Evolutionary conservation across 129 eudicot species (phyloP), one percentile per base, ranked within the genome.

Genomic region (Escallonia herrerae): DNA sequence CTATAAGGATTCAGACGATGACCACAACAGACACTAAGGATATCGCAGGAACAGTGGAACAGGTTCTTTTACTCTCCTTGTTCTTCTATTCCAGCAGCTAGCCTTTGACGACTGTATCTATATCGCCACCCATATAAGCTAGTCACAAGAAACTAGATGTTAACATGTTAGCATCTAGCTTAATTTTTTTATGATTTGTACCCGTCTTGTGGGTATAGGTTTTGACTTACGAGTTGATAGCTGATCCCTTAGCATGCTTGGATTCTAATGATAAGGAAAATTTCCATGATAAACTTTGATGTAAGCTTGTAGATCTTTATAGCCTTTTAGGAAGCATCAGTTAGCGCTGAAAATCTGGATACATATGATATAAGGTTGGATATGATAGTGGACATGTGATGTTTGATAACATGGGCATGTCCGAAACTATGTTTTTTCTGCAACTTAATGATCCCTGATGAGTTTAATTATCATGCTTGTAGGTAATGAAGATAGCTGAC

Each of bases 401-500:
- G 41, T 56, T 56, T 56, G 41, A 56, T 7, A 56, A 2, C 60
- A 15, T 6, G 5, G 15, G 65, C 5, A 42, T 42, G 38, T n/a
- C 53, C 59, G 5, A 58, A 40, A 51, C 40, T 50, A 48, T 72
- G 49, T 58, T 45, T 43, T 58, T 46, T 46, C 44, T 72, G 2
- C 43, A 44, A 54, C 12, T 43, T 6, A n/a, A 71, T 81, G 58
- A 40, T 15, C 43, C 56, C 68, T 68, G 58, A n/a, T n/a, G n/a
- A 7, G 62, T 46, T 64, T 47, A 65, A 66, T 47, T 70, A 52
- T 71, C 56, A 52, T 68, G n/a, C 61, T 22, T 52, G 65, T 76
- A 91, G 96, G 98, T 88, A 11, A 91, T 91, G 98, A 84, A 79
- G 75, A 91, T 91, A 67, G 95, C 98, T 65, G 98, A 91, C 81